Percentiles rank a stretch among this genome's conserved stretches.
These are phyloP conservation scores for Eimeria nieschulzi DNA, from an alignment of 169 alveolate genomes.

Conservation along the genomic window DNA sequence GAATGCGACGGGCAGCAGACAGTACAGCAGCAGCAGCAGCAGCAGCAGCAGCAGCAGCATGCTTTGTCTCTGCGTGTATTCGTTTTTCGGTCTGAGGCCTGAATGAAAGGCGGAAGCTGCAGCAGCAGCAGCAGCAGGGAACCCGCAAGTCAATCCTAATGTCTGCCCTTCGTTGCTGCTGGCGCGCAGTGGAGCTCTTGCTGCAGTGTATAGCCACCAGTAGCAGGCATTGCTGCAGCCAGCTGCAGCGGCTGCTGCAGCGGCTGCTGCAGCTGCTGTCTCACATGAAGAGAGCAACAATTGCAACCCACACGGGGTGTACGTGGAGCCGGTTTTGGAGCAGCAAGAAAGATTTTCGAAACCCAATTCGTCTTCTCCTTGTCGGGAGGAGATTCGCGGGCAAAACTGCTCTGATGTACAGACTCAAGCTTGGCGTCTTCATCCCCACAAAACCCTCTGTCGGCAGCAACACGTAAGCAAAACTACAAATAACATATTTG, in stretches of 20 bases:
- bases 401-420: constrained; percentile 61
- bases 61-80: not conserved
- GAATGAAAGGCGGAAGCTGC: not conserved
- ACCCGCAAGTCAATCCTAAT: not conserved
- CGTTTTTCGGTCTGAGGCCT: not conserved
- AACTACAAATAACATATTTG: not conserved
- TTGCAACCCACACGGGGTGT: not conserved
- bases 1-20: not conserved
- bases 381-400: constrained; percentile 55
- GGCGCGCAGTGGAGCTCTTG: constrained; percentile 1
- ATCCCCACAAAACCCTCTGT: constrained; percentile 60
- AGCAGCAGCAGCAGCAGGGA: constrained; percentile 20
- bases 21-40: constrained; percentile 14
- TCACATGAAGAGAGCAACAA: not conserved
- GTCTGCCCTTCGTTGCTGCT: not conserved
- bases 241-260: constrained; percentile 11
- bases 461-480: constrained; percentile 41
- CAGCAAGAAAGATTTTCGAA: no score
- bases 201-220: not conserved
- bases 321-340: not conserved
- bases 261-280: constrained; percentile 10
- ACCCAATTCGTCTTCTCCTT: constrained; percentile 40
- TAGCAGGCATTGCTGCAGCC: not conserved
- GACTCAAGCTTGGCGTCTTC: constrained; percentile 66
- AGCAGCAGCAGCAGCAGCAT: constrained; percentile 15